These are phyloP conservation scores for Dendrocalamus sinicus DNA, from an alignment of 176 grass and related monocot genomes.

Conservation along the genomic window DNA sequence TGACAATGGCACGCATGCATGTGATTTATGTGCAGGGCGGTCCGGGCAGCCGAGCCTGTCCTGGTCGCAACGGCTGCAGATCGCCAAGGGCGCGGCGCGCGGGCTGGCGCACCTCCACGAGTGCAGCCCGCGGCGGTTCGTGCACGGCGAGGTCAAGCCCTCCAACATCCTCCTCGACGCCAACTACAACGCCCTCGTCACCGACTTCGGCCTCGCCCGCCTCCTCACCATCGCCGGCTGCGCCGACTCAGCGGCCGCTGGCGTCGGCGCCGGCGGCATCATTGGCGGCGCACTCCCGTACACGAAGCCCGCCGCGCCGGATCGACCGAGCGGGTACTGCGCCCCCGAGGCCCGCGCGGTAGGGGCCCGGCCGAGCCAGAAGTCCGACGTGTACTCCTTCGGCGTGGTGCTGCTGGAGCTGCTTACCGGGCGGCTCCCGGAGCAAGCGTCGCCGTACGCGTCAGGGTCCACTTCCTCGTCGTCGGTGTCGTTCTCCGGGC, in stretches of 20 bases:
- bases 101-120: conserved; percentile 88
- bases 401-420: conserved; percentile 76
- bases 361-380: conserved; percentile 47
- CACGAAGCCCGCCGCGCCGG: conserved; percentile 37
- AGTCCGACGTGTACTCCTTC: conserved; percentile 76
- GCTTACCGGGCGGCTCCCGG: conserved; percentile 64
- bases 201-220: conserved; percentile 80
- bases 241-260: conserved; percentile 30
- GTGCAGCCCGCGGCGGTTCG: conserved; percentile 77
- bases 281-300: conserved; percentile 45
- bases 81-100: conserved; percentile 63
- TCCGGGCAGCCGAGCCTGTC: conserved; percentile 51
- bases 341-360: conserved; percentile 57
- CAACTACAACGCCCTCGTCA: conserved; percentile 59
- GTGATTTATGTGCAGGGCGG: conserved; percentile 35
- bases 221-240: conserved; percentile 61
- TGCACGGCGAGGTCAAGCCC: conserved; percentile 77
- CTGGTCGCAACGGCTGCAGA: conserved; percentile 63
- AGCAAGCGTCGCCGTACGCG: conserved; percentile 23
- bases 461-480: not conserved
- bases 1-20: too few species aligned
- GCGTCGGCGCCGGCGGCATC: not conserved
- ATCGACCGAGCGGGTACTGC: conserved; percentile 46
- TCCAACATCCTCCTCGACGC: conserved; percentile 91
- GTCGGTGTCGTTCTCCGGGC: conserved; percentile 22